Percentiles rank a stretch among this genome's conserved stretches.
Conservation (phyloP, 441 rosid genomes). For the Pelargonium australe region DNA sequence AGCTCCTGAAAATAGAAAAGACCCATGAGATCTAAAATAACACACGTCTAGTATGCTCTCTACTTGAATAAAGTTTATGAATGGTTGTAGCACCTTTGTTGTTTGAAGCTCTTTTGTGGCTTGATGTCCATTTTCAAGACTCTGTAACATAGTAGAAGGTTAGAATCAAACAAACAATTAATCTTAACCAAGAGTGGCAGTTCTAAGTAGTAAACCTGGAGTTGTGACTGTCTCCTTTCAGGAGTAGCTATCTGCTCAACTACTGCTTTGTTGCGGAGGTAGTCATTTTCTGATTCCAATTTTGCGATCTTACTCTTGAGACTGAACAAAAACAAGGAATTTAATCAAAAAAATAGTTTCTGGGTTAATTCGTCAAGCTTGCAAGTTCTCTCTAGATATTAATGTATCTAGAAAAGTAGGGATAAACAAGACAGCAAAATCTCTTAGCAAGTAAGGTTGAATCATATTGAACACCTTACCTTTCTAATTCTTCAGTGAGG, state of each 20-base stretch:
- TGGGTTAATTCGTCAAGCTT: neutral
- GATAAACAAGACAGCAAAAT: neutral
- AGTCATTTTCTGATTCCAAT: conserved; percentile 48
- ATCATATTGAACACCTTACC: conserved; percentile 22
- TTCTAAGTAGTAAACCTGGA: conserved; percentile 28
- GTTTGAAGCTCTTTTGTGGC: conserved; percentile 29
- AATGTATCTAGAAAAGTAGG: neutral
- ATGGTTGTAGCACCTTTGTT: conserved; percentile 31
- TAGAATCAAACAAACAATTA: conserved; percentile 12
- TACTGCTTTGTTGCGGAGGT: conserved; percentile 31
- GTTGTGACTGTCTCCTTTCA: conserved; percentile 25
- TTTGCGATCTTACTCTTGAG: conserved; percentile 38
- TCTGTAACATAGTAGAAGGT: conserved; percentile 29
- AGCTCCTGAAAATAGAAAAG: conserved; percentile 40
- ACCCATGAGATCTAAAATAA: conserved; percentile 5
- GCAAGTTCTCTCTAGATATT: neutral
- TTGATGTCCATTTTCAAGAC: conserved; percentile 37
- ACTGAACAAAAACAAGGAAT: conserved; percentile 25
- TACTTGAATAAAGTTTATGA: conserved; percentile 8
- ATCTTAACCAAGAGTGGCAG: neutral
- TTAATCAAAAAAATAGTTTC: neutral
- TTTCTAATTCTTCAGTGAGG: conserved; percentile 37
- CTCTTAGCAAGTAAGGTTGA: conserved; percentile 5
- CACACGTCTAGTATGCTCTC: neutral
- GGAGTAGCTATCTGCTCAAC: conserved; percentile 29